phyloP scores from a whole-genome alignment of 768 basidiomycete species.

The Cyathus striatus region DNA sequence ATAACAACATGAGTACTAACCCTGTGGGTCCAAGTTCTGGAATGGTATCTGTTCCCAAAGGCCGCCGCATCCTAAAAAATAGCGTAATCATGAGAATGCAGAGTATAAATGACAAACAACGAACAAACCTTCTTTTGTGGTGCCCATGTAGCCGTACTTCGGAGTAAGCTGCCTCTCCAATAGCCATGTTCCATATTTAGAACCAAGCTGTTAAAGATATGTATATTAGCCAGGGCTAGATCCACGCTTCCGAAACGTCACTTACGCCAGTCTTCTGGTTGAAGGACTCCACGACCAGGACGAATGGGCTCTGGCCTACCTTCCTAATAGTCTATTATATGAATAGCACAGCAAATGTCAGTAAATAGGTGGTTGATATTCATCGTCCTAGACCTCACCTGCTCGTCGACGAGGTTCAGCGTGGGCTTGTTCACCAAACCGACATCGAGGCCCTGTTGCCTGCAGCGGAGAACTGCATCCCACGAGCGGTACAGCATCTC shows the following conservation, averaged over 20 bases:
- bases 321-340: constrained; percentile 52
- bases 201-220: constrained; percentile 65
- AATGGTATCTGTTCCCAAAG: constrained; percentile 80
- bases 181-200: constrained; percentile 83
- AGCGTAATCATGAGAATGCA: constrained; percentile 7
- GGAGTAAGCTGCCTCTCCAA: constrained; percentile 79
- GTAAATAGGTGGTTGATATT: no score
- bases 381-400: constrained; percentile 45
- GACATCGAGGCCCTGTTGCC: constrained; percentile 71
- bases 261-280: constrained; percentile 85
- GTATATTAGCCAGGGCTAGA: no score
- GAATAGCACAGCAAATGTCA: background rate
- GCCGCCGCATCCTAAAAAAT: constrained; percentile 47
- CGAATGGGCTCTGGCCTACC: constrained; percentile 70
- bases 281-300: constrained; percentile 80
- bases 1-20: constrained; percentile 33
- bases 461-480: constrained; percentile 75
- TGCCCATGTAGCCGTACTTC: constrained; percentile 78
- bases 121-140: constrained; percentile 59
- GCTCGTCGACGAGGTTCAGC: constrained; percentile 79
- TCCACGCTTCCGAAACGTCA: no score
- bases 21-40: constrained; percentile 77
- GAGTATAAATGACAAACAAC: background rate
- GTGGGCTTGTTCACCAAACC: constrained; percentile 86
- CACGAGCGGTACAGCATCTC: constrained; percentile 83